Evolutionary conservation across 2,329 filamentous ascomycete genomes (phyloP), one percentile per base, ranked within the genome.

Genomic region (Didymella lethalis): DNA sequence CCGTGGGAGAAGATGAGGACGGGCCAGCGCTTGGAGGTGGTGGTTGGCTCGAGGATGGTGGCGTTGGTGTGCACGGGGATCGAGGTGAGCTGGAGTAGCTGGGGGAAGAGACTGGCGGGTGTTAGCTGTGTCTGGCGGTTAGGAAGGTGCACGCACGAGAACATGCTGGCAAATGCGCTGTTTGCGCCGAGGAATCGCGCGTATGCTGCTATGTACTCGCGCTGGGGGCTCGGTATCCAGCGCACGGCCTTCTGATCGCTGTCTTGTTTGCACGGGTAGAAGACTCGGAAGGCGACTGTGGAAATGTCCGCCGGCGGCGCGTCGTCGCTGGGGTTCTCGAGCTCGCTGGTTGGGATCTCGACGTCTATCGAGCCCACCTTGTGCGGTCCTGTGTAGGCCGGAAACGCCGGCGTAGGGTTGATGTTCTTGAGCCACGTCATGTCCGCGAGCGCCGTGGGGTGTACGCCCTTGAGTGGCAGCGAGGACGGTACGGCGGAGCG

Each of bases 1-100:
- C 92, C 92, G 72, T 96, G 92, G 1, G 91, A 95, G 77, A 96
- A 96, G 62, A 96, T 82, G 80, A 92, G 88, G 0, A 92, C 90
- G 0, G 92, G 92, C 89, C 91, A 95, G 79, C 86, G 81, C 55
- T 82, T 79, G 58, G 58, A 86, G 70, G 58, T 80, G 59, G 71
- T 80, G 1, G 76, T 74, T 23, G 80, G 75, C 31, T 77, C 71
- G 36, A 88, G 83, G 7, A 93, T 76, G 6, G 83, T 81, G 11
- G 90, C 90, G 72, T 93, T 91, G 66, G 90, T 88, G 64, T 87
- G 82, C 26, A 86, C 90, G 6, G 90, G 90, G 26, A 94, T 89
- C 1, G 87, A 84, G 46, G 90, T 86, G 73, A 89, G 91, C 74
- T 92, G 86, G 1, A 94, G 82, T 36, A 92, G 84, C 62, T 90